phyloP scores from a whole-genome alignment of 2,329 filamentous ascomycete genomes.

The Monosporascus sp. region DNA sequence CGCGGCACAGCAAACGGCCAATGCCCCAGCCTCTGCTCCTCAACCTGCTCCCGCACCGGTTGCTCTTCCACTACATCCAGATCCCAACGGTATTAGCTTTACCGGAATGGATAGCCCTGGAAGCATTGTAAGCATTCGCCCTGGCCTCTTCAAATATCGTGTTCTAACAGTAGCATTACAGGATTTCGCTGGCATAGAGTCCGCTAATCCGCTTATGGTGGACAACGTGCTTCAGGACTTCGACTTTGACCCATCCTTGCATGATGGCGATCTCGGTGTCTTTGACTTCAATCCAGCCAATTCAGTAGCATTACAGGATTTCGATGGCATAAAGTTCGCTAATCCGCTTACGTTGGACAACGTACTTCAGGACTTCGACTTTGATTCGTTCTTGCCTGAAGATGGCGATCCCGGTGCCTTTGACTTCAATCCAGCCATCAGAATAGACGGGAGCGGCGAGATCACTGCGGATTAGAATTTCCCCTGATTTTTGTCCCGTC shows the following conservation, averaged over 20 bases:
- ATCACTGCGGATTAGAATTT: conserved; percentile 50
- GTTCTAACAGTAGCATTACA: conserved; percentile 15
- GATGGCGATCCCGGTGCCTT: conserved; percentile 45
- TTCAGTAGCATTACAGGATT: conserved; percentile 33
- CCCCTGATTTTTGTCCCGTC: conserved; percentile 3
- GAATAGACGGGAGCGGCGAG: conserved; percentile 49
- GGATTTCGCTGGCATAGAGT: conserved; percentile 47
- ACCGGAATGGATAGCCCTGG: conserved; percentile 40
- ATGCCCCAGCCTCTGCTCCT: conserved; percentile 39
- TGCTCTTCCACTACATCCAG: conserved; percentile 40
- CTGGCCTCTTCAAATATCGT: conserved; percentile 2
- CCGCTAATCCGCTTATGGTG: conserved; percentile 48
- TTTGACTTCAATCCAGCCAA: conserved; percentile 51
- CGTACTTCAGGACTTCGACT: conserved; percentile 62
- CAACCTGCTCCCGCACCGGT: conserved; percentile 39
- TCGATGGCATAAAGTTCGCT: conserved; percentile 47
- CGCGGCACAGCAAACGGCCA: conserved; percentile 31
- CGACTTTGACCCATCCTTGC: conserved; percentile 64
- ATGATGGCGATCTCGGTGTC: conserved; percentile 41
- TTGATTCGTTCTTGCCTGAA: conserved; percentile 62
- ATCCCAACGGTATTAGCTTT: conserved; percentile 40
- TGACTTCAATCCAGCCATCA: conserved; percentile 48
- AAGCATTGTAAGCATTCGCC: conserved; percentile 36
- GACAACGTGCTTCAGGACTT: conserved; percentile 60
- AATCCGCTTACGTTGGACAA: conserved; percentile 49